These are phyloP conservation scores for Heracleum sosnowskyi DNA, from an alignment of 129 eudicot species.

Conservation along the genomic window DNA sequence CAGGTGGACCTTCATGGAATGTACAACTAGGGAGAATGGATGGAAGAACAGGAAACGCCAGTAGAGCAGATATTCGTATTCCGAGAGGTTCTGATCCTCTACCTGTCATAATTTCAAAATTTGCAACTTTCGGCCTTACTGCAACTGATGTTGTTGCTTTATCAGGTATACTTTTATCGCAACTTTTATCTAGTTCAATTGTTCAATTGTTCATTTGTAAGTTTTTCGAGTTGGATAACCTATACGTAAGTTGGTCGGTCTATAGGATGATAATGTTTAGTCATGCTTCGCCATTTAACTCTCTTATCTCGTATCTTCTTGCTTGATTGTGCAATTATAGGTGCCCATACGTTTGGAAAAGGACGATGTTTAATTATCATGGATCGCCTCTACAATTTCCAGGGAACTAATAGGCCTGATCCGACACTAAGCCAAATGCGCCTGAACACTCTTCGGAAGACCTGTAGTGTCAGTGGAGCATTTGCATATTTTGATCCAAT, in stretches of 20 bases:
- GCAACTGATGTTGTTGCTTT: slow-evolving; percentile 38
- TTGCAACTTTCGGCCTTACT: slow-evolving; percentile 30
- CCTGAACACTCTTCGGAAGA: slow-evolving; percentile 15
- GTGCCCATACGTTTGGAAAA: slow-evolving; percentile 40
- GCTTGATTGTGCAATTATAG: neutral
- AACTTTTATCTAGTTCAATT: too few species aligned
- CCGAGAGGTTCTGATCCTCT: slow-evolving; percentile 31
- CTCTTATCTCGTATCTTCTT: neutral
- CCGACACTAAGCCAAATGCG: slow-evolving; percentile 26
- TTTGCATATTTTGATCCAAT: slow-evolving; percentile 21
- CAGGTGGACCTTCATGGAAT: slow-evolving; percentile 43
- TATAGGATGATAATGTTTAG: too few species aligned
- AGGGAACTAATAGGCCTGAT: slow-evolving; percentile 26
- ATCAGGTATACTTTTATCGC: slow-evolving; percentile 24
- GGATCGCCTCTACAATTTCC: slow-evolving; percentile 25
- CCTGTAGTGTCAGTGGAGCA: slow-evolving; percentile 20
- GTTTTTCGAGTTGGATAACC: too few species aligned
- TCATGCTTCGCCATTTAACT: too few species aligned
- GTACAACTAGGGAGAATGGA: slow-evolving; percentile 47
- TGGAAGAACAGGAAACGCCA: slow-evolving; percentile 28
- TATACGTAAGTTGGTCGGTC: too few species aligned
- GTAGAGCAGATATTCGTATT: slow-evolving; percentile 20
- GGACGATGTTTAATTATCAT: slow-evolving; percentile 20
- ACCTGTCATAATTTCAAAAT: slow-evolving; percentile 18
- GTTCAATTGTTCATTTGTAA: too few species aligned